Evolutionary conservation across 495 filamentous ascomycete genomes (phyloP), one percentile per base, ranked within the genome.

Genomic region (Hypoxylon fragiforme): DNA sequence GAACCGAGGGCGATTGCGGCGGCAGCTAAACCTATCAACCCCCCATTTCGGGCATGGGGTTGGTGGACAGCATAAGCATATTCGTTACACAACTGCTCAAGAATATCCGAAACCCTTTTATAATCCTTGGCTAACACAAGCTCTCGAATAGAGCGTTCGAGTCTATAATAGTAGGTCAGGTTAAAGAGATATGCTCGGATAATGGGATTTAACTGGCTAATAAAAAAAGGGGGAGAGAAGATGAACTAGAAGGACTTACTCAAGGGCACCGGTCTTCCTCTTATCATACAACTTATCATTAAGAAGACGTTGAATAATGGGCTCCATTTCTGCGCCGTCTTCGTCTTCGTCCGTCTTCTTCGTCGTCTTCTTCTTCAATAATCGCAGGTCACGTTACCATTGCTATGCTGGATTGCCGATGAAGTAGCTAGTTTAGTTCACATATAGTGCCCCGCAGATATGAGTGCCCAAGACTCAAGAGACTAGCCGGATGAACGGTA

Each of bases 231-330:
- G 32, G 12, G 28, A 31, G 3, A 18, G 14, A 18, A 2, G 7
- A 4, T 7, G 34, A 3, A 8, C n/a, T 13, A 41, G 39, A 12
- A 44, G n/a, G n/a, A 77, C 91, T 64, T 85, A 97, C 95, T 99
- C 95, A 26, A 99, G 81, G 58, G 95, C 95, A 35, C 95, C 95
- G 62, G 90, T 85, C 71, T 97, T 97, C 66, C 95, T 84, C 75
- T 91, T 94, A 55, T 99, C 95, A 66, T 99, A 99, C 56, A 97
- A 85, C 82, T 96, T 97, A 73, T 99, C 95, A 67, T 91, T 95
- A 69, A 99, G 83, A 60, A 90, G 79, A 58, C 92, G 88, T 72
- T 95, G 90, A 66, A 96, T 84, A 69, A 84, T 85, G 60, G 82
- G 74, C 76, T 98, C 94, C 94, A 98, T 98, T 58, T 48, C 62